These are phyloP conservation scores for Geotrichum cucujoidarum DNA, from an alignment of 1,139 yeast genomes.

Conservation along the genomic window DNA sequence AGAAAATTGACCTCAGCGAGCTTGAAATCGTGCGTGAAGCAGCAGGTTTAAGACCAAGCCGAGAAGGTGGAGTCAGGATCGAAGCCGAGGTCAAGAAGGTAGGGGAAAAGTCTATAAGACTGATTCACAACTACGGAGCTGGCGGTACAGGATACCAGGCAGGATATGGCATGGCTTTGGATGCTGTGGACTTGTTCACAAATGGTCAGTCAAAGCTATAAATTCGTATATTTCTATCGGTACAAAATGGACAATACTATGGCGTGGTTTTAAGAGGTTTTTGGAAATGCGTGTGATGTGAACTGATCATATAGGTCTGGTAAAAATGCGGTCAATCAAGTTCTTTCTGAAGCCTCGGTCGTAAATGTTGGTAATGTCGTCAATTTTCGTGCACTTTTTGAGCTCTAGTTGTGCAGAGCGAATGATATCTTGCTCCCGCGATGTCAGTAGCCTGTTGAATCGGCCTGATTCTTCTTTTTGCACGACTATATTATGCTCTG, in stretches of 20 bases:
- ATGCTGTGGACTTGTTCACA: slow-evolving; percentile 40
- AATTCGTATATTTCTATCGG: not conserved
- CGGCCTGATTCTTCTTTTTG: slow-evolving; percentile 29
- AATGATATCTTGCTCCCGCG: slow-evolving; percentile 28
- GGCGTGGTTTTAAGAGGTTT: not conserved
- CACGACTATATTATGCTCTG: slow-evolving; percentile 30
- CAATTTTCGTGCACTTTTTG: slow-evolving; percentile 39
- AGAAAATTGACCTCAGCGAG: slow-evolving; percentile 34
- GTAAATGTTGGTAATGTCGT: slow-evolving; percentile 57
- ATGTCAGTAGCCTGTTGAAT: slow-evolving; percentile 30
- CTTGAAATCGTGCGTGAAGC: slow-evolving; percentile 48
- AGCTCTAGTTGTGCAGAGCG: slow-evolving; percentile 26
- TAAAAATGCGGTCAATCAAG: slow-evolving; percentile 38
- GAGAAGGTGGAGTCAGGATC: slow-evolving; percentile 64
- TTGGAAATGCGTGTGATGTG: no score
- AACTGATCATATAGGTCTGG: not conserved
- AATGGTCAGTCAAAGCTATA: not conserved
- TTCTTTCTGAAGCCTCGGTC: slow-evolving; percentile 60
- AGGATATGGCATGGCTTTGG: slow-evolving; percentile 59
- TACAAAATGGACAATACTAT: not conserved
- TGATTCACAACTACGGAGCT: slow-evolving; percentile 70
- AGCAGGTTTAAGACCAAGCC: slow-evolving; percentile 65
- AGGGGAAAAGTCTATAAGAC: slow-evolving; percentile 34
- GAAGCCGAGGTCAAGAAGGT: slow-evolving; percentile 53
- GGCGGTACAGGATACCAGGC: slow-evolving; percentile 74